phyloP scores from a whole-genome alignment of 1,284 basidiomycete species.

The Boletellus sp. region DNA sequence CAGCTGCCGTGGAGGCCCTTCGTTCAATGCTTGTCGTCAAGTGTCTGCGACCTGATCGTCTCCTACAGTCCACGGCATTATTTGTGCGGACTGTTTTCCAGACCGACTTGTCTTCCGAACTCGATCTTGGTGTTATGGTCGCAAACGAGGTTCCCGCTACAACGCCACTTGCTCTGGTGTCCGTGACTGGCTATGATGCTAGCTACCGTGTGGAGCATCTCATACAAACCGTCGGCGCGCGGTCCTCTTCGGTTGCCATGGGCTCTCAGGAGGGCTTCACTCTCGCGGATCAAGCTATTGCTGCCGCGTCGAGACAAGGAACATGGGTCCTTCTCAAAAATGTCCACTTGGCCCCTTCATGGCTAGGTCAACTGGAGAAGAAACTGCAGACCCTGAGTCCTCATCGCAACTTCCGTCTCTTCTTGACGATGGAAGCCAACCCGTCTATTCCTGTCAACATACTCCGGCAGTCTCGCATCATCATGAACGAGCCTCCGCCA shows the following conservation, averaged over 20 bases:
- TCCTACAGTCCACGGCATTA: constrained; percentile 76
- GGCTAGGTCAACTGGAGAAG: constrained; percentile 95
- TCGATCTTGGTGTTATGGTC: constrained; percentile 77
- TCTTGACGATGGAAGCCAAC: constrained; percentile 96
- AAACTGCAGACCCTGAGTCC: constrained; percentile 90
- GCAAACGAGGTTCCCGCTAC: constrained; percentile 72
- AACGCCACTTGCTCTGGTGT: constrained; percentile 87
- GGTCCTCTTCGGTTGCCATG: constrained; percentile 90
- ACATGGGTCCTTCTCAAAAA: constrained; percentile 96
- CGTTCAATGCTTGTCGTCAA: constrained; percentile 81
- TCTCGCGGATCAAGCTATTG: constrained; percentile 91
- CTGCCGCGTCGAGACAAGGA: constrained; percentile 84
- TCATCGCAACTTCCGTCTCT: constrained; percentile 87
- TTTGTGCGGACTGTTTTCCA: constrained; percentile 77
- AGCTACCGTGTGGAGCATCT: constrained; percentile 92
- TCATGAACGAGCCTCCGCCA: constrained; percentile 97
- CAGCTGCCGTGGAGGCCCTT: constrained; percentile 71
- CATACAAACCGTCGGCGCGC: constrained; percentile 69
- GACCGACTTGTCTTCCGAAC: constrained; percentile 74
- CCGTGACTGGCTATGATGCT: constrained; percentile 95
- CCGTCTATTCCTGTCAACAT: constrained; percentile 93
- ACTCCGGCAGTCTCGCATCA: constrained; percentile 86
- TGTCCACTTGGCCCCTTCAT: constrained; percentile 89
- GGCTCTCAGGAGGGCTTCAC: constrained; percentile 97
- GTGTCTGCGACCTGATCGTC: constrained; percentile 86